phyloP scores from a whole-genome alignment of 1,139 yeast genomes.

The Kodamaea arcana region DNA sequence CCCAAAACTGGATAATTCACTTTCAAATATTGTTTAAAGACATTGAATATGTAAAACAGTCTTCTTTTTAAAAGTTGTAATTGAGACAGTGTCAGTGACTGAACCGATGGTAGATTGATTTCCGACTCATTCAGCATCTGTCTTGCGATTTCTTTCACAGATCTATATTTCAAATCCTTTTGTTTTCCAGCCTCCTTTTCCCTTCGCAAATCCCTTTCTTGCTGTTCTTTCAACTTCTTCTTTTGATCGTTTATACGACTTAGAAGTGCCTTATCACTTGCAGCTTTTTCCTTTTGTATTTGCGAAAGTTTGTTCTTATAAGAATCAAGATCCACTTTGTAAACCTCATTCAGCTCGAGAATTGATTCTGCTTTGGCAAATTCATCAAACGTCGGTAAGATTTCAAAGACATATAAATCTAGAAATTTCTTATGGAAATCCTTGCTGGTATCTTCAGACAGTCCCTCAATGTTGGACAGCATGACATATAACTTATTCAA shows the following conservation, averaged over 20 bases:
- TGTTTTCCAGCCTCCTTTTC: constrained; percentile 23
- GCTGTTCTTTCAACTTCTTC: constrained; percentile 14
- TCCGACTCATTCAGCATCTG: constrained; percentile 9
- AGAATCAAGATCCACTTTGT: constrained; percentile 12
- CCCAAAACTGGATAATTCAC: constrained; percentile 30
- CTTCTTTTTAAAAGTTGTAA: constrained; percentile 2
- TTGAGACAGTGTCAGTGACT: constrained; percentile 2
- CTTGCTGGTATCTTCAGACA: constrained; percentile 1
- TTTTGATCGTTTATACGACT: constrained; percentile 12
- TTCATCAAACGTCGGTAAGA: constrained; percentile 29
- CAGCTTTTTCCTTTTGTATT: constrained; percentile 15
- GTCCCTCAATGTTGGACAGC: constrained; percentile 6
- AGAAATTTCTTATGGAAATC: constrained; percentile 17
- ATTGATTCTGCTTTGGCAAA: constrained; percentile 27
- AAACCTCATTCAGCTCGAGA: constrained; percentile 19
- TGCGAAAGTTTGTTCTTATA: constrained; percentile 15
- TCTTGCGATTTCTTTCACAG: constrained; percentile 15
- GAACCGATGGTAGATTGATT: constrained; percentile 2
- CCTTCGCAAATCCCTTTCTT: constrained; percentile 19
- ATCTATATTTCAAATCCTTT: constrained; percentile 30
- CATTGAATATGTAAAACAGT: constrained; percentile 12
- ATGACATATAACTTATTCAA: constrained; percentile 10
- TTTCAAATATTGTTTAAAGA: constrained; percentile 22
- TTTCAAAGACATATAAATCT: constrained; percentile 35
- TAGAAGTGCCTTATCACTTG: constrained; percentile 17